phyloP scores from a whole-genome alignment of 148 eudicot genomes.

The Chenopodium berlandieri region DNA sequence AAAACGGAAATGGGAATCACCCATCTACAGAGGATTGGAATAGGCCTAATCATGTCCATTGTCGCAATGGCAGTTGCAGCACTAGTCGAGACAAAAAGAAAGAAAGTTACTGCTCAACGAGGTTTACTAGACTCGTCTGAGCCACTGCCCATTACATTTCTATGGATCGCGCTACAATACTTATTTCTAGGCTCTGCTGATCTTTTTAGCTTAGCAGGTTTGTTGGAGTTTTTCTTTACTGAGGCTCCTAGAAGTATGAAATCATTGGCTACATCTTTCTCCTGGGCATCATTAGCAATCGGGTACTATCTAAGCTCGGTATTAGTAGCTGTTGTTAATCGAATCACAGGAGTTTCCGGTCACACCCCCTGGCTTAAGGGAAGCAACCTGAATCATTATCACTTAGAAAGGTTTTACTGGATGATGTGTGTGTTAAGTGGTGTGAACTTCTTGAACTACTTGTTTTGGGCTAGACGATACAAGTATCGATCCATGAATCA shows the following conservation, averaged over 20 bases:
- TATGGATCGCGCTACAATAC: conserved; percentile 81
- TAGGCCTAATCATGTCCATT: conserved; percentile 63
- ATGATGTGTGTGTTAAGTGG: conserved; percentile 69
- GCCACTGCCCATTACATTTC: conserved; percentile 73
- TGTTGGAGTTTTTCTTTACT: conserved; percentile 92
- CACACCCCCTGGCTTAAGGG: conserved; percentile 78
- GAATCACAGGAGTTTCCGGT: conserved; percentile 38
- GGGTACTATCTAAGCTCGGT: conserved; percentile 90
- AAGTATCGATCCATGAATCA: conserved; percentile 40
- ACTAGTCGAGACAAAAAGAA: conserved; percentile 62
- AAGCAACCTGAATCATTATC: conserved; percentile 65
- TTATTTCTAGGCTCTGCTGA: conserved; percentile 89
- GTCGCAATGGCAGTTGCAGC: conserved; percentile 87
- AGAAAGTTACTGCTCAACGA: conserved; percentile 38
- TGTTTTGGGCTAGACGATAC: conserved; percentile 66
- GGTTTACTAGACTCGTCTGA: conserved; percentile 47
- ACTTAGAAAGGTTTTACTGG: conserved; percentile 82
- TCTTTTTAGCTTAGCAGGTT: conserved; percentile 81
- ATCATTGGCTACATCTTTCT: conserved; percentile 79
- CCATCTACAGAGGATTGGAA: conserved; percentile 73
- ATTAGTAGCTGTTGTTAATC: conserved; percentile 59
- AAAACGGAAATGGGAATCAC: conserved; percentile 71
- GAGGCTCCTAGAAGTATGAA: conserved; percentile 86
- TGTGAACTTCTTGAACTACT: conserved; percentile 57
- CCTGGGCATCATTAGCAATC: conserved; percentile 87